Evolutionary conservation across 1,284 basidiomycete genomes (phyloP), one percentile per base, ranked within the genome.

Genomic region (Blastosporella zonata): DNA sequence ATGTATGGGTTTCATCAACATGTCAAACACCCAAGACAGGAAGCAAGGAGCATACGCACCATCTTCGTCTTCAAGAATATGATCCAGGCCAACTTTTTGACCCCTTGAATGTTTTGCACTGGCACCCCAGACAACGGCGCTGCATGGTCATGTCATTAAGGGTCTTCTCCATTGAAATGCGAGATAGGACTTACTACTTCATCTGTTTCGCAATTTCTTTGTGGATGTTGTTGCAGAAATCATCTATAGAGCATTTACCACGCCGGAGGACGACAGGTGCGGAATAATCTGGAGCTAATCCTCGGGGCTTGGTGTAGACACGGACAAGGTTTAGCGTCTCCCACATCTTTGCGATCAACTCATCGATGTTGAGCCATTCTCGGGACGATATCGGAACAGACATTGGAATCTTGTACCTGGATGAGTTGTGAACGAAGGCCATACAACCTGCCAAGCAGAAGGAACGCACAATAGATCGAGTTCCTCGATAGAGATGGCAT

Each of bases 401-500:
- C 69, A 92, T 83, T 13, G 97, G 97, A 58, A 99, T 98, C 70
- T 89, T 90, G 70, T 90, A 90, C 46, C 81, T 86, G 57, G 7
- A 31, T n/a, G n/a, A n/a, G n/a, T n/a, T n/a, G n/a, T n/a, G n/a
- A n/a, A n/a, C 27, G 39, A 18, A 43, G 49, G 17, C 46, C 50
- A 46, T 37, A 35, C n/a, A 29, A 42, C 7, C 54, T 12, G n/a
- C 27, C 17, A 28, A 23, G 28, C 8, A 12, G 28, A 17, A 40
- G 18, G 20, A 21, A 65, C 78, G 66, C 71, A 95, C 69, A 99
- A 73, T 45, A 99, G 79, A 68, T 99, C 95, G 34, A 99, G 82
- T 70, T 99, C 97, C 70, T 99, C 94, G 66, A 99, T 98, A 51
- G 93, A 96, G 63, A 99, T 96, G 15, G 90, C 93, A 66, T 99